These are phyloP conservation scores for Botrytis deweyae DNA, from an alignment of 2,329 filamentous ascomycete species.

Conservation along the genomic window DNA sequence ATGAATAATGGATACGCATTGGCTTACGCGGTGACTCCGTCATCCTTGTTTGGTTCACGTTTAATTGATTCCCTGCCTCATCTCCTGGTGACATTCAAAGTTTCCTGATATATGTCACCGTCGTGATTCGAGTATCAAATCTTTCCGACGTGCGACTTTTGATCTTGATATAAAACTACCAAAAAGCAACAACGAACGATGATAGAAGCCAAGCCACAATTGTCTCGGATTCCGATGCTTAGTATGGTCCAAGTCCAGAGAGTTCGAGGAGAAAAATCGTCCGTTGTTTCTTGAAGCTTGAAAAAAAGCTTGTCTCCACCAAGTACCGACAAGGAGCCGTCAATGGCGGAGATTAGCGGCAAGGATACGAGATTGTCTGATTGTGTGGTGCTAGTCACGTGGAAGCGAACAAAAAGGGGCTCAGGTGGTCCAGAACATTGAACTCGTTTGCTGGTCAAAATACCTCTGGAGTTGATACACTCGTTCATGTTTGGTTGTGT, in stretches of 20 bases:
- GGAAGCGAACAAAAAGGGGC: neutral
- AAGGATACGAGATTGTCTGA: neutral
- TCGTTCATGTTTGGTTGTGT: neutral
- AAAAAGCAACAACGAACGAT: neutral
- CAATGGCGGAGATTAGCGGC: neutral
- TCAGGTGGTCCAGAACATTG: neutral
- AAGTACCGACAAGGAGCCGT: constrained; percentile 7
- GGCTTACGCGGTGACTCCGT: constrained; percentile 16
- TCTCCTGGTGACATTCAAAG: constrained; percentile 11
- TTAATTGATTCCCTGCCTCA: constrained; percentile 9
- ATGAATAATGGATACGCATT: constrained; percentile 21
- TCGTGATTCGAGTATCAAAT: neutral
- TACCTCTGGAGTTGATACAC: neutral
- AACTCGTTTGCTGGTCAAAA: neutral
- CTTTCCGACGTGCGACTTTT: neutral
- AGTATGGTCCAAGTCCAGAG: neutral
- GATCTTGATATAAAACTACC: neutral
- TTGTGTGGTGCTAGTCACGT: neutral
- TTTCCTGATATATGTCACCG: neutral
- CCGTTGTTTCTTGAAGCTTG: neutral
- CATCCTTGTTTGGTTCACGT: constrained; percentile 20
- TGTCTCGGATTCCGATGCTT: constrained; percentile 20
- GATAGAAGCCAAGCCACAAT: constrained; percentile 12
- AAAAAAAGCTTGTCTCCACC: constrained; percentile 19
- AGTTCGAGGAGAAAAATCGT: neutral